Evolutionary conservation across 2,329 filamentous ascomycete genomes (phyloP).

Genomic region (Corynespora cassiicola): DNA sequence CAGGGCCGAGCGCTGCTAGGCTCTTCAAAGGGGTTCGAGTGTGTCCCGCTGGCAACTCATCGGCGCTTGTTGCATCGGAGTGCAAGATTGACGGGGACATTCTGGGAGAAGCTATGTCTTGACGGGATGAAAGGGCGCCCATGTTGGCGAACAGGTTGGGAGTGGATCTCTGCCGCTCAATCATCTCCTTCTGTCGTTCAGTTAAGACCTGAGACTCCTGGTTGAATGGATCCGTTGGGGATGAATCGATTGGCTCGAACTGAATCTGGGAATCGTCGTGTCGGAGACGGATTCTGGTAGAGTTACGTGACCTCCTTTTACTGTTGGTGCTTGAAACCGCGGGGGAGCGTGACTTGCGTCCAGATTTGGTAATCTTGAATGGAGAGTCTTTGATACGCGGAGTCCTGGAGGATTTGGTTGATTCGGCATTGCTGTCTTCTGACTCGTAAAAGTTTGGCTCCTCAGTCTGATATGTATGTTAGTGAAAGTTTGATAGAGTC

Average conservation of each 20-base stretch:
- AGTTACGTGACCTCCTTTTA: slow-evolving; percentile 33
- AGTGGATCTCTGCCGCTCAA: slow-evolving; percentile 71
- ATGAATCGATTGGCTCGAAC: slow-evolving; percentile 73
- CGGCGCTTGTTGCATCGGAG: slow-evolving; percentile 32
- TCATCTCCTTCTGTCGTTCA: slow-evolving; percentile 79
- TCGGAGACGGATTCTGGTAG: slow-evolving; percentile 63
- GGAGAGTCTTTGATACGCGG: slow-evolving; percentile 34
- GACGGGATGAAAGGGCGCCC: slow-evolving; percentile 25
- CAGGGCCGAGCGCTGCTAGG: slow-evolving; percentile 35
- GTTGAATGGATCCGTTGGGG: slow-evolving; percentile 52
- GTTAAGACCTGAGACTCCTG: slow-evolving; percentile 77
- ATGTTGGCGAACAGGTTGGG: slow-evolving; percentile 73
- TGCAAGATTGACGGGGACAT: slow-evolving; percentile 35
- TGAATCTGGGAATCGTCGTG: slow-evolving; percentile 85
- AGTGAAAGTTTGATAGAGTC: slow-evolving; percentile 45
- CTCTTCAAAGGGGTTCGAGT: slow-evolving; percentile 29
- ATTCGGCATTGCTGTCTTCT: slow-evolving; percentile 22
- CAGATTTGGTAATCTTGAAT: slow-evolving; percentile 30
- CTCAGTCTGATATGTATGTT: slow-evolving; percentile 20
- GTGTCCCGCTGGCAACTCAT: slow-evolving; percentile 28
- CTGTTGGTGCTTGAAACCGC: slow-evolving; percentile 24
- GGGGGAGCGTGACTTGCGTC: slow-evolving; percentile 33
- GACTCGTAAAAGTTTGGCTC: slow-evolving; percentile 48
- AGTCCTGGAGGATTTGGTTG: slow-evolving; percentile 18
- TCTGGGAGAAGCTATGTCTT: slow-evolving; percentile 3